A percentile compares a stretch with the other conserved stretches of the same genome.
phyloP scores from a whole-genome alignment of 805 yeast species.

The Cyberlindnera euphorbiiphila region DNA sequence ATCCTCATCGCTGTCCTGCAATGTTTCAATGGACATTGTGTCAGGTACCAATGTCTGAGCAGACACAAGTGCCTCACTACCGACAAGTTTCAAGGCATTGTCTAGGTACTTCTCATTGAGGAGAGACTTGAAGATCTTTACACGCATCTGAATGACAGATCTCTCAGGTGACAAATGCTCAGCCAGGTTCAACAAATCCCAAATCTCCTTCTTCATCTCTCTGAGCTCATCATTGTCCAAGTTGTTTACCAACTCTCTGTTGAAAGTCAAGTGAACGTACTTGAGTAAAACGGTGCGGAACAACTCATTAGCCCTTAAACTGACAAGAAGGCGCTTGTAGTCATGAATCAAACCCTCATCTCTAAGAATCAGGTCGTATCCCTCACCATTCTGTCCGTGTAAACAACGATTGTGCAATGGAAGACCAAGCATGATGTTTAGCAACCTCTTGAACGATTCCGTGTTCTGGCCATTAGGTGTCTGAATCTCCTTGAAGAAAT shows the following conservation, averaged over 20 bases:
- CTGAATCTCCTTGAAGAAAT: conserved; percentile 25
- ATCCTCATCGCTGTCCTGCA: too few relatives aligned
- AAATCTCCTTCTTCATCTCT: conserved; percentile 26
- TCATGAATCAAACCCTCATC: conserved; percentile 25
- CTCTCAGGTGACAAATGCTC: conserved; percentile 26
- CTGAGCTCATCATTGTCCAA: conserved; percentile 23
- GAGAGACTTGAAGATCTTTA: conserved; percentile 28
- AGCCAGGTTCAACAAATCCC: conserved; percentile 23
- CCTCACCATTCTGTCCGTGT: conserved; percentile 25
- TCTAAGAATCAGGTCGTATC: conserved; percentile 22
- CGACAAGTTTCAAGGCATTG: conserved; percentile 17
- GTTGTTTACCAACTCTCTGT: conserved; percentile 11
- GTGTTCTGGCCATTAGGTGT: conserved; percentile 13
- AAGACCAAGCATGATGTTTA: conserved; percentile 20
- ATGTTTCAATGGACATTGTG: conserved; percentile 6
- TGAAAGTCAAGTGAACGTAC: conserved; percentile 26
- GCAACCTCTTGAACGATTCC: conserved; percentile 26
- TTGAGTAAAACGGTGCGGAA: conserved; percentile 26
- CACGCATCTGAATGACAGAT: conserved; percentile 28
- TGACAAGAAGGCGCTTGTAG: conserved; percentile 22
- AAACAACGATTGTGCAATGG: conserved; percentile 21
- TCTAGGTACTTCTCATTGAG: conserved; percentile 28
- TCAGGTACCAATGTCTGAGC: conserved; percentile 8
- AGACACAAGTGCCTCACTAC: conserved; percentile 10
- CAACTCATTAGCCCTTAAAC: conserved; percentile 30